Evolutionary conservation across 768 basidiomycete species (phyloP).

Genomic region (Suillus subluteus): DNA sequence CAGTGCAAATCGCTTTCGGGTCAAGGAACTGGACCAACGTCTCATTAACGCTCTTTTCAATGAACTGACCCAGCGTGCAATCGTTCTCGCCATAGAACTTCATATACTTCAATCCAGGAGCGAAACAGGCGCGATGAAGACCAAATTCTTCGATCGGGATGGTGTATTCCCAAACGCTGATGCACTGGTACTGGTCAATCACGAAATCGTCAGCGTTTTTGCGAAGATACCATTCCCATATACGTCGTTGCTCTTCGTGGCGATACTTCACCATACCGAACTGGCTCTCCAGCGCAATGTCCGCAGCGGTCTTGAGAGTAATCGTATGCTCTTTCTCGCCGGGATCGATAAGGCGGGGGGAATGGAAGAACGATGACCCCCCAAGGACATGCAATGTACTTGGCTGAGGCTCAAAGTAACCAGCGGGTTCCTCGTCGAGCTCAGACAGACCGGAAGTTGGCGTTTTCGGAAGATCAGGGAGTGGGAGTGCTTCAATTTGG

Average conservation of each 20-base stretch:
- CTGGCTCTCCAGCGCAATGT: constrained; percentile 76
- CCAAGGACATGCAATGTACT: constrained; percentile 30
- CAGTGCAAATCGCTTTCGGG: constrained; percentile 76
- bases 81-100: constrained; percentile 94
- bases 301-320: constrained; percentile 60
- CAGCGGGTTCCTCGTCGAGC: constrained; percentile 36
- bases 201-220: constrained; percentile 87
- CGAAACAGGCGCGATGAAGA: constrained; percentile 73
- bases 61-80: constrained; percentile 89
- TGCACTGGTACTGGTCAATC: constrained; percentile 91
- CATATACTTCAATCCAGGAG: constrained; percentile 72
- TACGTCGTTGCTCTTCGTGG: constrained; percentile 83
- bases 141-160: constrained; percentile 75
- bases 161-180: constrained; percentile 78
- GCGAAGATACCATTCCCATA: constrained; percentile 95
- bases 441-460: constrained; percentile 38
- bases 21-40: constrained; percentile 71
- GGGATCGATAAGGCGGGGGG: constrained; percentile 35
- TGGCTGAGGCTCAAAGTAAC: constrained; percentile 49
- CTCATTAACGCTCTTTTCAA: constrained; percentile 77
- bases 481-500: constrained; percentile 60
- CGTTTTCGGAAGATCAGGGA: constrained; percentile 41
- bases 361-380: constrained; percentile 36
- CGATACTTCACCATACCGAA: constrained; percentile 73
- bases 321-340: constrained; percentile 42